Conservation (phyloP, 164 flowering plant genomes). For the Protea cynaroides region DNA sequence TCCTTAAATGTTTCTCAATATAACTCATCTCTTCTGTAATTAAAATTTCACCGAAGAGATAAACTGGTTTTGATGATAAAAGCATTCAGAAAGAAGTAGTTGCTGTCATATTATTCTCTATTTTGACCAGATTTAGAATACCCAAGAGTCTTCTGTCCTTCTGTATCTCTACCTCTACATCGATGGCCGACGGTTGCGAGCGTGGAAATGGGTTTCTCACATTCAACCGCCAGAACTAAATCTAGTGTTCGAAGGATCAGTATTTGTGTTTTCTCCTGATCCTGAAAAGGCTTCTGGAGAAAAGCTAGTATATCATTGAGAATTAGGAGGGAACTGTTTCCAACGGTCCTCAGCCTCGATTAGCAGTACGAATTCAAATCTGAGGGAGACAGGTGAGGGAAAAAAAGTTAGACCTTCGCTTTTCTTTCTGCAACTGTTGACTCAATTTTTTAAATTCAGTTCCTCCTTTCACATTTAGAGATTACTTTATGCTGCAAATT, state of each 20-base stretch:
- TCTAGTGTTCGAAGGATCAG: neutral
- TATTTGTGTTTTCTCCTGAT: neutral
- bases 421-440: constrained; percentile 17
- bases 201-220: neutral
- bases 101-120: too few relatives aligned
- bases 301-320: constrained; percentile 12
- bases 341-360: constrained; percentile 20
- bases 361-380: constrained; percentile 30
- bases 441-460: constrained; percentile 15
- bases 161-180: neutral
- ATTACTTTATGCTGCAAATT: neutral
- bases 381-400: constrained; percentile 28
- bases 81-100: too few relatives aligned
- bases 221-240: neutral
- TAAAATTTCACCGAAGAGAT: neutral
- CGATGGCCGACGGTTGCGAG: too few relatives aligned
- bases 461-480: neutral
- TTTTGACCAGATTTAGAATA: too few relatives aligned
- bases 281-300: neutral
- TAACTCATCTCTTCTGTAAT: neutral
- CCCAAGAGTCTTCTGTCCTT: neutral
- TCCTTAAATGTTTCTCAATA: neutral
- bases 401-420: constrained; percentile 28
- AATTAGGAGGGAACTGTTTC: constrained; percentile 47
- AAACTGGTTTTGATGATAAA: neutral